phyloP scores from a whole-genome alignment of 1,284 basidiomycete species.

The Cutaneotrichosporon curvatum region DNA sequence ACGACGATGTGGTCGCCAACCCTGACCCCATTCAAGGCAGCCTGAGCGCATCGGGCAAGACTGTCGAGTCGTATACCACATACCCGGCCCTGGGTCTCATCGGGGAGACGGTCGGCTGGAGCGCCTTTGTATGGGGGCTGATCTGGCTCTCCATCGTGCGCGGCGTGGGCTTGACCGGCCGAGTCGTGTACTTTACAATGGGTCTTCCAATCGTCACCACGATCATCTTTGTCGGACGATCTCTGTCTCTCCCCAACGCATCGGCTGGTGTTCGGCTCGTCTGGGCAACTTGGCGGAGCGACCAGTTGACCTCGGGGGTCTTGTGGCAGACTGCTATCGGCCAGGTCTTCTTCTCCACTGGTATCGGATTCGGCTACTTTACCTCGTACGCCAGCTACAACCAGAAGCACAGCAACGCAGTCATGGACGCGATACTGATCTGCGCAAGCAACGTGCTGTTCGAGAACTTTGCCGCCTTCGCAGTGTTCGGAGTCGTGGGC shows the following conservation, averaged over 20 bases:
- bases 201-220: constrained; percentile 26
- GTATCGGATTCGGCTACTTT: constrained; percentile 25
- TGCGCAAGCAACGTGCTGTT: constrained; percentile 21
- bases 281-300: constrained; percentile 20
- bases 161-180: constrained; percentile 20
- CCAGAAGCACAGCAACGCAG: constrained; percentile 24
- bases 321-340: constrained; percentile 24
- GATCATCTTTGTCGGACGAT: constrained; percentile 22
- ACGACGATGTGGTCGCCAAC: constrained; percentile 20
- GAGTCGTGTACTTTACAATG: constrained; percentile 26
- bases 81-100: constrained; percentile 16
- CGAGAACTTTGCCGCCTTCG: constrained; percentile 23
- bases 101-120: constrained; percentile 22
- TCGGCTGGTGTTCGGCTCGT: constrained; percentile 17
- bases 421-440: constrained; percentile 24
- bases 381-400: constrained; percentile 25
- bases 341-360: constrained; percentile 27
- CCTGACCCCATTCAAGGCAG: constrained; percentile 10
- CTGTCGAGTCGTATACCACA: constrained; percentile 7
- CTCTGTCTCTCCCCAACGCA: constrained; percentile 20
- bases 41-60: constrained; percentile 4
- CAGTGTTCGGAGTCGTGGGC: constrained; percentile 21
- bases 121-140: constrained; percentile 14
- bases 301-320: constrained; percentile 10
- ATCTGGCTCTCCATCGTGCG: constrained; percentile 19